These are phyloP conservation scores for Macrolepiota albuminosa DNA, from an alignment of 768 basidiomycete species.

Conservation along the genomic window DNA sequence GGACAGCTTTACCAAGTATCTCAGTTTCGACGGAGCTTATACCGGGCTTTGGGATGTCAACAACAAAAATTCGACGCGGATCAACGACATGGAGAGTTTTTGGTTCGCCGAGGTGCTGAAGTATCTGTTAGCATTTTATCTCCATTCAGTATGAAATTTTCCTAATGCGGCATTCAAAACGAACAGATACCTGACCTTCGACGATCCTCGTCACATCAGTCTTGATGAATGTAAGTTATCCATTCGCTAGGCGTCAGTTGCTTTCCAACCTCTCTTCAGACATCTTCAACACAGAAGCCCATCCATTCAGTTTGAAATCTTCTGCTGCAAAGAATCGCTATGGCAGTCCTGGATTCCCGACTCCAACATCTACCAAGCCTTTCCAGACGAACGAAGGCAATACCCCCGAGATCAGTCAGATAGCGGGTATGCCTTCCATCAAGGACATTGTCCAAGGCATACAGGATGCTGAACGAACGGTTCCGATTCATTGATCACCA, in stretches of 20 bases:
- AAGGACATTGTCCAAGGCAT: slow-evolving; percentile 5
- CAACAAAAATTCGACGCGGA: slow-evolving; percentile 30
- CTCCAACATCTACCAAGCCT: slow-evolving; percentile 5
- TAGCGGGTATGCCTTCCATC: slow-evolving; percentile 12
- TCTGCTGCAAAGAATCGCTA: slow-evolving; percentile 35
- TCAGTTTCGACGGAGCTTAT: slow-evolving; percentile 37
- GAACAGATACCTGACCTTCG: slow-evolving; percentile 68
- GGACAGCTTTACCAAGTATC: slow-evolving; percentile 52
- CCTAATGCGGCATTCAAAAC: not conserved
- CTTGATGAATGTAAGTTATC: slow-evolving; percentile 55
- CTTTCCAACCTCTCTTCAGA: slow-evolving; percentile 23
- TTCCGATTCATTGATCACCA: not conserved
- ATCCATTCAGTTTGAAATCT: slow-evolving; percentile 50
- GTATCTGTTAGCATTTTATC: slow-evolving; percentile 45
- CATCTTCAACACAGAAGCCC: slow-evolving; percentile 70
- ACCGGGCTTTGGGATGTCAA: slow-evolving; percentile 57
- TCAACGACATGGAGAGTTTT: slow-evolving; percentile 64
- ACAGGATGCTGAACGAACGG: not conserved
- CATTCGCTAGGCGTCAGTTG: not conserved
- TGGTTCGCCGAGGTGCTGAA: slow-evolving; percentile 76
- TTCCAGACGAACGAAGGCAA: slow-evolving; percentile 10
- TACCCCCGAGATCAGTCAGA: slow-evolving; percentile 23
- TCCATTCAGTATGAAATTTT: not conserved
- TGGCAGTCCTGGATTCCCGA: slow-evolving; percentile 20
- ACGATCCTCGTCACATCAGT: slow-evolving; percentile 58